phyloP scores from a whole-genome alignment of 2,329 filamentous ascomycete species.

The Cadophora sp. region DNA sequence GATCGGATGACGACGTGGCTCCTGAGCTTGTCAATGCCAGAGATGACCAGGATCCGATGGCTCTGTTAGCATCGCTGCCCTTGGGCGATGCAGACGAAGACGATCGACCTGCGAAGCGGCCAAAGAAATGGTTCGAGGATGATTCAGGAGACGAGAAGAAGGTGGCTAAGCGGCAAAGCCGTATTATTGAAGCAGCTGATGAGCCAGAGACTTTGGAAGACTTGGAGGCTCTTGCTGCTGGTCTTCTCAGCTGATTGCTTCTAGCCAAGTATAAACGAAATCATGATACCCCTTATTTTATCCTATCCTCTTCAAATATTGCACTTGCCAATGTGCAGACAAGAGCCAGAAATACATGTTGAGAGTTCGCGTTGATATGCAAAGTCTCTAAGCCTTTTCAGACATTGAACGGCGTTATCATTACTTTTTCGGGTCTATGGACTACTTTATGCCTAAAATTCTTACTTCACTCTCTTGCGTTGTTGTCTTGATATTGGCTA shows the following conservation, averaged over 20 bases:
- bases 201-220: conserved; percentile 83
- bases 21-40: conserved; percentile 44
- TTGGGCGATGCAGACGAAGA: conserved; percentile 51
- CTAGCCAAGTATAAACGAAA: conserved; percentile 23
- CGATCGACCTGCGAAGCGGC: conserved; percentile 63
- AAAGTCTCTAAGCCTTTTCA: neutral
- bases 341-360: neutral
- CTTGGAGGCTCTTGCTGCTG: conserved; percentile 77
- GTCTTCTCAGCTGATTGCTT: conserved; percentile 60
- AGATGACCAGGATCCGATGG: conserved; percentile 61
- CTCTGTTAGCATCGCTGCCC: conserved; percentile 63
- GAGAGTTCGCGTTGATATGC: neutral
- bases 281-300: conserved; percentile 30
- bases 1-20: conserved; percentile 39
- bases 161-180: conserved; percentile 54
- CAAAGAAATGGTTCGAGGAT: conserved; percentile 82
- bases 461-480: neutral
- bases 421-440: neutral
- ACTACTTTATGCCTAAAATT: neutral
- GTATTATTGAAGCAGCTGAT: conserved; percentile 66
- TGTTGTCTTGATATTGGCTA: neutral
- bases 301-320: neutral
- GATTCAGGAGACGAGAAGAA: conserved; percentile 58
- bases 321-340: neutral
- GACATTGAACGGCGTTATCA: neutral